These are phyloP conservation scores for Aulographum hederae DNA, from an alignment of 2,329 filamentous ascomycete species.

Conservation along the genomic window DNA sequence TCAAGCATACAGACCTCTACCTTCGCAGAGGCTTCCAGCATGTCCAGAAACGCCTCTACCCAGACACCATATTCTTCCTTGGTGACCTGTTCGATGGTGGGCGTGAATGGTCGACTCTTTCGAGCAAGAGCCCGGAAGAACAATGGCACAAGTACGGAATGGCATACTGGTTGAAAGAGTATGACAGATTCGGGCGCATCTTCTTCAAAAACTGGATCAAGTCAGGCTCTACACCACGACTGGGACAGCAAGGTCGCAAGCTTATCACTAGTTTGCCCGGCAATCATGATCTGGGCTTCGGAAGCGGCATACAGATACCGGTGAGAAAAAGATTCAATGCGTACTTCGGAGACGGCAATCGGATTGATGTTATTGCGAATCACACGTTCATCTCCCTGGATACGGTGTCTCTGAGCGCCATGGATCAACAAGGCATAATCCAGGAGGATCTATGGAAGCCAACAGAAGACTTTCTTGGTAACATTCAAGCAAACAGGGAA, in stretches of 20 bases:
- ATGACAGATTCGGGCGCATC: conserved; percentile 66
- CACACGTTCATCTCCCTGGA: conserved; percentile 92
- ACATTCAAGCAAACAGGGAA: conserved; percentile 44
- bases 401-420: conserved; percentile 69
- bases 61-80: conserved; percentile 77
- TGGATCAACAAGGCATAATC: conserved; percentile 36
- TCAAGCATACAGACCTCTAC: conserved; percentile 74
- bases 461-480: conserved; percentile 55
- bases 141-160: conserved; percentile 64
- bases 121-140: conserved; percentile 39
- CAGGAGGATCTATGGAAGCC: conserved; percentile 52
- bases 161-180: conserved; percentile 73
- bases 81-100: conserved; percentile 94
- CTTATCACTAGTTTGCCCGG: conserved; percentile 75
- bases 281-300: conserved; percentile 91
- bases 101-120: conserved; percentile 71
- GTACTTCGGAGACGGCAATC: conserved; percentile 82
- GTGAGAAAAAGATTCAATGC: conserved; percentile 71
- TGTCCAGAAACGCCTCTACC: conserved; percentile 57
- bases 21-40: conserved; percentile 65
- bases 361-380: conserved; percentile 81
- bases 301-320: conserved; percentile 59
- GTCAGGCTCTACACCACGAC: conserved; percentile 33
- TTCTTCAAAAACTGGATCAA: conserved; percentile 57
- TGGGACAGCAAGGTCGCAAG: conserved; percentile 50